Evolutionary conservation across 306 rosid genomes (phyloP).

Genomic region (Coriaria nepalensis): DNA sequence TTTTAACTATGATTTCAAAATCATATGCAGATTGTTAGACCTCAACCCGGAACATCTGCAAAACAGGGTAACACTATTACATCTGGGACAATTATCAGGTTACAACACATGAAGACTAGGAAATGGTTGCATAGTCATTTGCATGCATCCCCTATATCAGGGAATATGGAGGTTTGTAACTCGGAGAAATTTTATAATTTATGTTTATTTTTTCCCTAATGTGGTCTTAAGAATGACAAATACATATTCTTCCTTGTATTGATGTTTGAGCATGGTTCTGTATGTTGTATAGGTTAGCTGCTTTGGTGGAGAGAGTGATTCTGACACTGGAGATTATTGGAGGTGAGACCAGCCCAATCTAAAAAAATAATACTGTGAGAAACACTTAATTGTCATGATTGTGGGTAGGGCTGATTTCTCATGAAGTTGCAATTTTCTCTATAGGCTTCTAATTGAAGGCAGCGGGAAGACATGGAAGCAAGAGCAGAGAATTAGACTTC

Average conservation of each 20-base stretch:
- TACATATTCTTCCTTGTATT: neutral
- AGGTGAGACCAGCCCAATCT: slow-evolving; percentile 31
- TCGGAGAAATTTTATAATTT: neutral
- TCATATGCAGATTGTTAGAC: slow-evolving; percentile 57
- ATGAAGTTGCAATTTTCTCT: slow-evolving; percentile 10
- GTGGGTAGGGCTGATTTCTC: slow-evolving; percentile 13
- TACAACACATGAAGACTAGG: slow-evolving; percentile 95
- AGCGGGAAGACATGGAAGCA: slow-evolving; percentile 97
- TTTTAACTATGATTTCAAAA: neutral
- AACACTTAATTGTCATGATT: slow-evolving; percentile 2
- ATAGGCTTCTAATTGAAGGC: slow-evolving; percentile 68
- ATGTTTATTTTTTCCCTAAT: neutral
- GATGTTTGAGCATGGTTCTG: neutral
- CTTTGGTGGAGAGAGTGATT: slow-evolving; percentile 64
- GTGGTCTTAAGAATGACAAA: neutral
- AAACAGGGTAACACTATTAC: slow-evolving; percentile 82
- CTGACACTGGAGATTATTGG: slow-evolving; percentile 93
- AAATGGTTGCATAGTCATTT: slow-evolving; percentile 98
- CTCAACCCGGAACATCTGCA: slow-evolving; percentile 48
- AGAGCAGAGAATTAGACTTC: slow-evolving; percentile 81
- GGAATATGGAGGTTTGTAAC: slow-evolving; percentile 74
- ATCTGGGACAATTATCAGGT: slow-evolving; percentile 70
- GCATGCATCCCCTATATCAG: slow-evolving; percentile 83
- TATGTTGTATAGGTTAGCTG: slow-evolving; percentile 63
- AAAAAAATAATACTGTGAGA: neutral